These are phyloP conservation scores for Fusarium citri DNA, from an alignment of 2,329 filamentous ascomycete genomes.

Conservation along the genomic window DNA sequence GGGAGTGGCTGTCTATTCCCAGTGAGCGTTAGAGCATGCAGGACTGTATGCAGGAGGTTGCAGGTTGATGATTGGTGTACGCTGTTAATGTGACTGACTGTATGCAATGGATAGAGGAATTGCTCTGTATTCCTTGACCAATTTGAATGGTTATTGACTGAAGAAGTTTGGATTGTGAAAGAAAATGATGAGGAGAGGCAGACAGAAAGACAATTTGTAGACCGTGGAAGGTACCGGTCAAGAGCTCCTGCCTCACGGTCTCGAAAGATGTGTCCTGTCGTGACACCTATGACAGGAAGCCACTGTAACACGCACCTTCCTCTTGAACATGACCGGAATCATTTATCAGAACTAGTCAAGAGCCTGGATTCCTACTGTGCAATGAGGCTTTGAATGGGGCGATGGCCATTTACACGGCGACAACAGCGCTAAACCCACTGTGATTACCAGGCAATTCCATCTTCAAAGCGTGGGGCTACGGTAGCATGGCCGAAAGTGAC, in stretches of 20 bases:
- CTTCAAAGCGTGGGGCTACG: conserved; percentile 26
- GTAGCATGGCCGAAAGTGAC: conserved; percentile 1
- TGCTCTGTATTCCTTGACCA: not conserved
- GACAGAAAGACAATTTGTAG: not conserved
- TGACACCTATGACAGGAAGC: not conserved
- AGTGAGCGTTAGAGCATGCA: conserved; percentile 11
- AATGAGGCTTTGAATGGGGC: conserved; percentile 24
- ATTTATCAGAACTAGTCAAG: conserved; percentile 8
- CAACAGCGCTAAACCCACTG: conserved; percentile 36
- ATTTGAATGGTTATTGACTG: not conserved
- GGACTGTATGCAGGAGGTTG: conserved; percentile 27
- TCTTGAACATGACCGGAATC: conserved; percentile 15
- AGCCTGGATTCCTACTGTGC: conserved; percentile 7
- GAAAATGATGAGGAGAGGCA: not conserved
- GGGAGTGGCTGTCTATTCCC: conserved; percentile 17
- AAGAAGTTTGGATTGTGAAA: not conserved
- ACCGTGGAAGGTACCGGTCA: not conserved
- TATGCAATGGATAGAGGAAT: not conserved
- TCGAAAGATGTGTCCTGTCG: not conserved
- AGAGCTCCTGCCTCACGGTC: not conserved
- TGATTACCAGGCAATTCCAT: conserved; percentile 13
- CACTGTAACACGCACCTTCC: conserved; percentile 4
- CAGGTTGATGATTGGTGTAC: conserved; percentile 22
- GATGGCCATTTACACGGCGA: not conserved
- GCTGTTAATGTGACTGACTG: conserved; percentile 3